Percentiles rank a stretch among this genome's conserved stretches.
phyloP scores from a whole-genome alignment of 2,329 filamentous ascomycete species.

The Arthrobotrys sphaeroides region DNA sequence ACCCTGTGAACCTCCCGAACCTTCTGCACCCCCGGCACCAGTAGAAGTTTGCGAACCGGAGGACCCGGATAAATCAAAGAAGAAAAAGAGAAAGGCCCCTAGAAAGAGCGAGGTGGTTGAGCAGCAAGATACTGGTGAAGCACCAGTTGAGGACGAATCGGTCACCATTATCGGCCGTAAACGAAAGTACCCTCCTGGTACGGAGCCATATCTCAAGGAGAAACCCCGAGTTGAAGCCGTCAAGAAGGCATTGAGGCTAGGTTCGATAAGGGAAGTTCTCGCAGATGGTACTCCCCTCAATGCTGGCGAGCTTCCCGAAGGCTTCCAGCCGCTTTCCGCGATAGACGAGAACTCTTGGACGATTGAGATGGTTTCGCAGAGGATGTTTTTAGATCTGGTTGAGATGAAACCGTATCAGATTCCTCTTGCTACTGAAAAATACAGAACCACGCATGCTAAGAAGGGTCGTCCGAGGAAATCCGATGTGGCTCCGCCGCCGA shows the following conservation, averaged over 20 bases:
- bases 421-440: slow-evolving; percentile 38
- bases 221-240: slow-evolving; percentile 36
- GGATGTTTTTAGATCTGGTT: slow-evolving; percentile 43
- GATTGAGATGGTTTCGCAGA: slow-evolving; percentile 46
- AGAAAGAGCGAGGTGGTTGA: slow-evolving; percentile 1
- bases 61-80: not conserved
- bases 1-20: not conserved
- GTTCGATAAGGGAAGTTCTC: slow-evolving; percentile 42
- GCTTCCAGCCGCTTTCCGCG: slow-evolving; percentile 33
- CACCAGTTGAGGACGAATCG: slow-evolving; percentile 7
- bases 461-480: slow-evolving; percentile 38
- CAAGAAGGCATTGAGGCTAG: slow-evolving; percentile 40
- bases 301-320: slow-evolving; percentile 10
- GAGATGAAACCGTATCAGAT: slow-evolving; percentile 45
- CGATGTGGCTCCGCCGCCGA: not conserved
- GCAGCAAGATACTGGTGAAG: slow-evolving; percentile 1
- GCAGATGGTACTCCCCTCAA: slow-evolving; percentile 23
- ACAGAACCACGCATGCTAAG: slow-evolving; percentile 19
- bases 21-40: no score
- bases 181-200: slow-evolving; percentile 49
- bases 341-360: slow-evolving; percentile 45
- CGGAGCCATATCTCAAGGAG: slow-evolving; percentile 46
- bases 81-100: not conserved
- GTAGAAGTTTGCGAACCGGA: slow-evolving; percentile 1
- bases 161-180: slow-evolving; percentile 43